Conservation (phyloP, 2,329 filamentous ascomycete genomes). For the Rasamsonia emersonii region DNA sequence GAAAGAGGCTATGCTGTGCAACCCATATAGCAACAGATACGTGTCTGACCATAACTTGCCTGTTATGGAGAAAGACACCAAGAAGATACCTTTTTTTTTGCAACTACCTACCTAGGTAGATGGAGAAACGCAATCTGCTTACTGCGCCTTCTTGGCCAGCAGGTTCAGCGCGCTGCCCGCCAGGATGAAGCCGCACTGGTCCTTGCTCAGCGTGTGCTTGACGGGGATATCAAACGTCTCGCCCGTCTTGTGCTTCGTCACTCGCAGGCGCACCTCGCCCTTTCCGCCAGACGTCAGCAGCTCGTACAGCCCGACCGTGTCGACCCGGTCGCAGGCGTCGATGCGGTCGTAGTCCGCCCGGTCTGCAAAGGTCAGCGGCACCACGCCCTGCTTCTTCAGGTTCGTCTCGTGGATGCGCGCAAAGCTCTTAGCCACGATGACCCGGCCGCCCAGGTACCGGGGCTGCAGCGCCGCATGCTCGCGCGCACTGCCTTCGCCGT, state of each 20-base stretch:
- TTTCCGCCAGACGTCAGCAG: constrained; percentile 70
- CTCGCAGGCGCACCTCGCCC: constrained; percentile 64
- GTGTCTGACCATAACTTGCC: too few species aligned
- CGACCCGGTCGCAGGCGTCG: constrained; percentile 71
- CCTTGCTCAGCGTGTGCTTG: constrained; percentile 79
- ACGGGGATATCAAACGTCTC: constrained; percentile 63
- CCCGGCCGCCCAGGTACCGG: constrained; percentile 74
- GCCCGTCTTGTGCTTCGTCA: constrained; percentile 54
- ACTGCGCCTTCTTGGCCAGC: constrained; percentile 54
- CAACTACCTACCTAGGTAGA: too few species aligned
- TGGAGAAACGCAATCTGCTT: constrained; percentile 1
- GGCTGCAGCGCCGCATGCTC: constrained; percentile 40
- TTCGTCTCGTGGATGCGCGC: constrained; percentile 94
- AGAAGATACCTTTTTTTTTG: not conserved
- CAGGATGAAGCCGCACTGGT: constrained; percentile 86
- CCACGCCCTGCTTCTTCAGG: constrained; percentile 93
- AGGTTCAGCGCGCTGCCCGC: constrained; percentile 91
- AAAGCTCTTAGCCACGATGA: constrained; percentile 80
- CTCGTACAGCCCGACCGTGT: constrained; percentile 74
- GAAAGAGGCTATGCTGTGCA: too few species aligned
- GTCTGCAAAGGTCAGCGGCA: constrained; percentile 83
- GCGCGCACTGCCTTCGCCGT: constrained; percentile 61
- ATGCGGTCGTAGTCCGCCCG: constrained; percentile 83
- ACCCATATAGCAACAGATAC: too few species aligned
- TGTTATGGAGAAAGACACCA: too few species aligned